phyloP scores from a whole-genome alignment of 805 yeast species.

The Lipomyces yamanashiensis region DNA sequence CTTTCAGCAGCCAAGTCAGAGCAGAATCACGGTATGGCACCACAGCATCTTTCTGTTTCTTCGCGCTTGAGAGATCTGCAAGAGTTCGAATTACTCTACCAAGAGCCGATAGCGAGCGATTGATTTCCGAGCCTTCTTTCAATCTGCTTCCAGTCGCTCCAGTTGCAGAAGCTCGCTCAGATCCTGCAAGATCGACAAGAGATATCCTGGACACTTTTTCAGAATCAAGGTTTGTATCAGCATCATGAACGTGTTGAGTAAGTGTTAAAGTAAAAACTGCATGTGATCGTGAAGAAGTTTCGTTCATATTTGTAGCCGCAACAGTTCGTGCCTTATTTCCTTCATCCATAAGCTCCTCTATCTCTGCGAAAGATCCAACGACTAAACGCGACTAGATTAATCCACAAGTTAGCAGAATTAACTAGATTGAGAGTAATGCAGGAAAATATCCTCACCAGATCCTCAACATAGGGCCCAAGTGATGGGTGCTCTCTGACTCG shows the following conservation, averaged over 20 bases:
- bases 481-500: slow-evolving; percentile 68
- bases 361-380: slow-evolving; percentile 57
- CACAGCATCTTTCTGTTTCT: slow-evolving; percentile 41
- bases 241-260: slow-evolving; percentile 56
- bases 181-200: slow-evolving; percentile 82
- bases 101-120: slow-evolving; percentile 74
- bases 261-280: slow-evolving; percentile 71
- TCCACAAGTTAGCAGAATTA: neutral
- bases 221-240: slow-evolving; percentile 44
- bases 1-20: slow-evolving; percentile 75
- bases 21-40: slow-evolving; percentile 74
- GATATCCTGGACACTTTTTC: slow-evolving; percentile 62
- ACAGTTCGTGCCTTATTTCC: slow-evolving; percentile 67
- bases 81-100: slow-evolving; percentile 68
- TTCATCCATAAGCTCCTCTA: slow-evolving; percentile 50
- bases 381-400: slow-evolving; percentile 48
- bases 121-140: slow-evolving; percentile 73
- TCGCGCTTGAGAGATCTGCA: slow-evolving; percentile 61
- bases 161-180: slow-evolving; percentile 69
- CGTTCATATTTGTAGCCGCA: slow-evolving; percentile 76
- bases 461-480: slow-evolving; percentile 75
- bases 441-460: slow-evolving; percentile 44
- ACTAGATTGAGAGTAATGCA: too few species aligned
- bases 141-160: slow-evolving; percentile 55
- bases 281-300: slow-evolving; percentile 75